phyloP scores from a whole-genome alignment of 2,329 filamentous ascomycete species.

The Xylariaceae sp. region DNA sequence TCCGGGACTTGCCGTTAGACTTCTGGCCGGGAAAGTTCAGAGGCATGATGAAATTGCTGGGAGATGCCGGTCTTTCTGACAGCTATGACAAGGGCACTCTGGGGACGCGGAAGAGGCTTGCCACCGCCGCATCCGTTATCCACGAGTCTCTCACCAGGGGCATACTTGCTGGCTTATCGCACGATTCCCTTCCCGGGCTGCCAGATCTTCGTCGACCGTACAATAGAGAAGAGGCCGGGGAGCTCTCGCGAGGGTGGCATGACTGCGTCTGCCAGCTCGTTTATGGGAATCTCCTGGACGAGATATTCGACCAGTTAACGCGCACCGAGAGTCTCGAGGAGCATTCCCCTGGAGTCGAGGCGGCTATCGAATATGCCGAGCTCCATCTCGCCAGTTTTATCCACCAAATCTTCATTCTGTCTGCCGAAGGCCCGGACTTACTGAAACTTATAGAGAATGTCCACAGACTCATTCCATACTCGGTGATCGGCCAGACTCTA shows the following conservation, averaged over 20 bases:
- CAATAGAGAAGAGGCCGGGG: slow-evolving; percentile 52
- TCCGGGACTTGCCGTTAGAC: slow-evolving; percentile 54
- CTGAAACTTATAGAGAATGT: slow-evolving; percentile 65
- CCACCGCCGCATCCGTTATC: slow-evolving; percentile 64
- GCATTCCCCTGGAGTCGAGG: slow-evolving; percentile 57
- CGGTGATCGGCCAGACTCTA: slow-evolving; percentile 65
- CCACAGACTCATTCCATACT: slow-evolving; percentile 67
- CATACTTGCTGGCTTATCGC: slow-evolving; percentile 54
- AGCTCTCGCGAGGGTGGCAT: slow-evolving; percentile 60
- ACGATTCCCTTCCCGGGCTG: slow-evolving; percentile 23
- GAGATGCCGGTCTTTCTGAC: slow-evolving; percentile 66
- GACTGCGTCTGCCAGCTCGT: slow-evolving; percentile 61
- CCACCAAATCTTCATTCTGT: slow-evolving; percentile 67
- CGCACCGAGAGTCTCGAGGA: slow-evolving; percentile 58
- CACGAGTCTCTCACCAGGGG: slow-evolving; percentile 66
- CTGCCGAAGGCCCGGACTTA: slow-evolving; percentile 69
- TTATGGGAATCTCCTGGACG: slow-evolving; percentile 62
- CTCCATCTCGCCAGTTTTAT: slow-evolving; percentile 65
- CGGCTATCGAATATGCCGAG: slow-evolving; percentile 52
- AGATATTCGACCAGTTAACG: slow-evolving; percentile 56
- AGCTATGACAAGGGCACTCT: slow-evolving; percentile 76
- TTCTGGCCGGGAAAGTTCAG: slow-evolving; percentile 63
- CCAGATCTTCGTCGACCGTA: slow-evolving; percentile 39
- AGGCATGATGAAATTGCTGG: slow-evolving; percentile 55
- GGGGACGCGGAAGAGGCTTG: slow-evolving; percentile 68